phyloP scores from a whole-genome alignment of 2,329 filamentous ascomycete genomes.

The Beauveria scarabaeidicola region DNA sequence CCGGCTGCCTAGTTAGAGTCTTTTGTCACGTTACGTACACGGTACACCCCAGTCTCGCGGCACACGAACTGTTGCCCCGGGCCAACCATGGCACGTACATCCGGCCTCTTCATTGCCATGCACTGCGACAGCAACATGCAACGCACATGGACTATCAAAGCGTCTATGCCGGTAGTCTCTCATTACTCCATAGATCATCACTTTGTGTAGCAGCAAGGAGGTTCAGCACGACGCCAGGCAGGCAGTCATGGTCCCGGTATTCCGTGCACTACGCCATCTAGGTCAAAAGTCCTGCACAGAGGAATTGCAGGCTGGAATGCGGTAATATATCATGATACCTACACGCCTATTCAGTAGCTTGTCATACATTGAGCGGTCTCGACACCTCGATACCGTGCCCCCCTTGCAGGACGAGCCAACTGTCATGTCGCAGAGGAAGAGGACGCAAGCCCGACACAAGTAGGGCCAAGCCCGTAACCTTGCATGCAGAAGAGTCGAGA shows the following conservation, averaged over 20 bases:
- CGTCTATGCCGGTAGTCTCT: background rate
- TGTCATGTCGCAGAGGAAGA: background rate
- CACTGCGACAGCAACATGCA: background rate
- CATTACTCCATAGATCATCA: background rate
- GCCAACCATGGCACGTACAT: background rate
- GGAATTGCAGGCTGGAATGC: background rate
- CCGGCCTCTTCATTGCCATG: background rate
- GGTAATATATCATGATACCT: background rate
- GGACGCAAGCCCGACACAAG: background rate
- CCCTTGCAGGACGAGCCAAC: background rate
- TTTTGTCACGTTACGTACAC: constrained; percentile 8
- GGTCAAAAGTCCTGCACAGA: background rate
- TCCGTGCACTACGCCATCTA: background rate
- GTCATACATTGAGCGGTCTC: background rate
- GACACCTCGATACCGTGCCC: background rate
- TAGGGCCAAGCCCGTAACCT: background rate
- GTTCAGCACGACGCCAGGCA: background rate
- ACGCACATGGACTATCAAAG: background rate
- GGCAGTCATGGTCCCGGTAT: background rate
- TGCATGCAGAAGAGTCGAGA: background rate
- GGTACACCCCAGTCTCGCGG: background rate
- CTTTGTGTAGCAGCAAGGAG: background rate
- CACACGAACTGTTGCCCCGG: constrained; percentile 1
- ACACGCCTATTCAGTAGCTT: background rate
- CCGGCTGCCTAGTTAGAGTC: background rate